These are phyloP conservation scores for Neonectria punicea DNA, from an alignment of 2,329 filamentous ascomycete species.

Conservation along the genomic window DNA sequence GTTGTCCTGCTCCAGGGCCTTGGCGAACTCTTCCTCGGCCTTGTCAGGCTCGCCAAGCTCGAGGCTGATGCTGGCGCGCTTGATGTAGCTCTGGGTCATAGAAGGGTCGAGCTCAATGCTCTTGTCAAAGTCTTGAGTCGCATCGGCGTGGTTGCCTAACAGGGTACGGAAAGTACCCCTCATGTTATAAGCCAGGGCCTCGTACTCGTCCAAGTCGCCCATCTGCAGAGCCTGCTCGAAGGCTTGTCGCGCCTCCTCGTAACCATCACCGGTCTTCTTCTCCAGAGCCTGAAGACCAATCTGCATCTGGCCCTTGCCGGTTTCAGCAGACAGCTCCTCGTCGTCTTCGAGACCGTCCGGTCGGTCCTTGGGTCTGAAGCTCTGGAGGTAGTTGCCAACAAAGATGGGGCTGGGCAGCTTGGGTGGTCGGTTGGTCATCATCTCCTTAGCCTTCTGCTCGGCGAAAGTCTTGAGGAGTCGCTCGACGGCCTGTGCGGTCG, in stretches of 20 bases:
- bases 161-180: constrained; percentile 96
- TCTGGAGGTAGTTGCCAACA: constrained; percentile 98
- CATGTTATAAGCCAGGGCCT: constrained; percentile 95
- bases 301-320: constrained; percentile 86
- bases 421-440: constrained; percentile 84
- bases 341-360: constrained; percentile 86
- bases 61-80: constrained; percentile 97
- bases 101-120: constrained; percentile 89
- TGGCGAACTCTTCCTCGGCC: constrained; percentile 87
- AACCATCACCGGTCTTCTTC: constrained; percentile 89
- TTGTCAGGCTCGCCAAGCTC: constrained; percentile 90
- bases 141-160: constrained; percentile 85
- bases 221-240: constrained; percentile 91
- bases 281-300: constrained; percentile 83
- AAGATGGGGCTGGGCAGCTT: constrained; percentile 96
- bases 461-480: constrained; percentile 95
- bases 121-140: constrained; percentile 87
- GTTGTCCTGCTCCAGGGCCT: constrained; percentile 84
- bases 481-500: constrained; percentile 89
- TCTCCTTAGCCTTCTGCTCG: constrained; percentile 90
- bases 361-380: constrained; percentile 86
- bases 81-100: constrained; percentile 97
- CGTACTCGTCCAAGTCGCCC: constrained; percentile 81
- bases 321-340: constrained; percentile 79
- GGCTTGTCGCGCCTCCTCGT: constrained; percentile 85